Evolutionary conservation across 768 basidiomycete species (phyloP).

Genomic region (Lactarius deliciosus): DNA sequence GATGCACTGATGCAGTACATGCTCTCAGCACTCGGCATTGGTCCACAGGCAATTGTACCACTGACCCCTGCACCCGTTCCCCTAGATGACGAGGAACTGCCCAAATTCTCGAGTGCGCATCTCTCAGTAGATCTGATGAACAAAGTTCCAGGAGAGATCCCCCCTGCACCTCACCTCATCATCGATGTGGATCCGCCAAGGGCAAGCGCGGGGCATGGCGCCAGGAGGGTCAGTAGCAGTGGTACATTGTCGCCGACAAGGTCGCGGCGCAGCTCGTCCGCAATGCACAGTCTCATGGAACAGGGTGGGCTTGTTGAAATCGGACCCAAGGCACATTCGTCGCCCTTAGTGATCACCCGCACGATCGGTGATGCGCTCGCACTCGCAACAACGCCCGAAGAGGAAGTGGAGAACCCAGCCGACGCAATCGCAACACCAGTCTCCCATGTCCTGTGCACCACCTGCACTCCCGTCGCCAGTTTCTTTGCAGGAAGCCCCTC

Average conservation of each 20-base stretch:
- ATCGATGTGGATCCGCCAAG: conserved; percentile 3
- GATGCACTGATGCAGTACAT: not conserved
- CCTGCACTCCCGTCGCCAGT: not conserved
- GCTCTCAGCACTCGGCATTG: conserved; percentile 59
- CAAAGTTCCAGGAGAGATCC: conserved; percentile 7
- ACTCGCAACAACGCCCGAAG: conserved; percentile 14
- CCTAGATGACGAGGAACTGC: not conserved
- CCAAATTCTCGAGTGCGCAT: not conserved
- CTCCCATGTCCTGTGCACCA: not conserved
- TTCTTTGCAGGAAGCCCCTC: conserved; percentile 1
- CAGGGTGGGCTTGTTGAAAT: conserved; percentile 62
- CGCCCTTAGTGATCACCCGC: conserved; percentile 41
- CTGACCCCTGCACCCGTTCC: conserved; percentile 33
- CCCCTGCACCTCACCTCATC: not conserved
- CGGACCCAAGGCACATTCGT: conserved; percentile 43
- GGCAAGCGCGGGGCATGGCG: not conserved
- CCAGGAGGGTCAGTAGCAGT: not conserved
- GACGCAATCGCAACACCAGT: not conserved
- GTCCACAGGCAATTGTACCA: conserved; percentile 47
- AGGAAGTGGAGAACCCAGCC: conserved; percentile 16
- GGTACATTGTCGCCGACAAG: not conserved
- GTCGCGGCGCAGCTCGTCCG: conserved; percentile 37
- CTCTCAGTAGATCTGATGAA: conserved; percentile 14
- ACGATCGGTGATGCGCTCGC: conserved; percentile 39
- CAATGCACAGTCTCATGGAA: conserved; percentile 67